These are phyloP conservation scores for Spiromastix sp. DNA, from an alignment of 2,329 filamentous ascomycete genomes.

Conservation along the genomic window DNA sequence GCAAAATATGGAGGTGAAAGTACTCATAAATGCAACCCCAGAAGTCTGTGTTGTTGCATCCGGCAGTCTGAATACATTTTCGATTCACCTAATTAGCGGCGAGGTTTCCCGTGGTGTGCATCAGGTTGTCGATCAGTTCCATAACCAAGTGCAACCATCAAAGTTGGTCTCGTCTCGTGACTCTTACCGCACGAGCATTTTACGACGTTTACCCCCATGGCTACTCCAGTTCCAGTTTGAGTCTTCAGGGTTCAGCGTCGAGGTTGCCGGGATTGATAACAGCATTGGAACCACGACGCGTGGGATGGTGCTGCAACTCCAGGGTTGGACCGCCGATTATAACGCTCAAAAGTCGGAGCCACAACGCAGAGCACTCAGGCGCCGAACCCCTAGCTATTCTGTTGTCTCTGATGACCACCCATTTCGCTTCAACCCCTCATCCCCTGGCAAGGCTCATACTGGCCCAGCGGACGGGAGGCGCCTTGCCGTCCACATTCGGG, in stretches of 20 bases:
- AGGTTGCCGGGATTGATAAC: slow-evolving; percentile 79
- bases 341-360: slow-evolving; percentile 66
- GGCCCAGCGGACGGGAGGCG: slow-evolving; percentile 64
- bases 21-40: slow-evolving; percentile 73
- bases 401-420: slow-evolving; percentile 54
- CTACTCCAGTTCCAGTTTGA: slow-evolving; percentile 74
- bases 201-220: slow-evolving; percentile 75
- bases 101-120: slow-evolving; percentile 89
- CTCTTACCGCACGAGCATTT: slow-evolving; percentile 52
- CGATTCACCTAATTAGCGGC: slow-evolving; percentile 77
- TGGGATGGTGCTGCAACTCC: slow-evolving; percentile 75
- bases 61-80: slow-evolving; percentile 75
- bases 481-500: slow-evolving; percentile 67
- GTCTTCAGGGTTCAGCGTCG: slow-evolving; percentile 78
- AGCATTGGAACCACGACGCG: slow-evolving; percentile 72
- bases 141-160: slow-evolving; percentile 57
- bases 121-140: slow-evolving; percentile 79
- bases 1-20: slow-evolving; percentile 77
- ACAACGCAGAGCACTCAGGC: slow-evolving; percentile 39
- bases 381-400: slow-evolving; percentile 65
- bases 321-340: slow-evolving; percentile 83
- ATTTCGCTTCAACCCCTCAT: slow-evolving; percentile 40
- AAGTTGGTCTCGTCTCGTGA: slow-evolving; percentile 43
- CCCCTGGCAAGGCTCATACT: slow-evolving; percentile 32
- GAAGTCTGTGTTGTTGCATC: slow-evolving; percentile 73